A percentile compares a stretch with the other conserved stretches of the same genome.
Evolutionary conservation across 2,329 filamentous ascomycete genomes (phyloP).

Genomic region (Venturia carpophila): DNA sequence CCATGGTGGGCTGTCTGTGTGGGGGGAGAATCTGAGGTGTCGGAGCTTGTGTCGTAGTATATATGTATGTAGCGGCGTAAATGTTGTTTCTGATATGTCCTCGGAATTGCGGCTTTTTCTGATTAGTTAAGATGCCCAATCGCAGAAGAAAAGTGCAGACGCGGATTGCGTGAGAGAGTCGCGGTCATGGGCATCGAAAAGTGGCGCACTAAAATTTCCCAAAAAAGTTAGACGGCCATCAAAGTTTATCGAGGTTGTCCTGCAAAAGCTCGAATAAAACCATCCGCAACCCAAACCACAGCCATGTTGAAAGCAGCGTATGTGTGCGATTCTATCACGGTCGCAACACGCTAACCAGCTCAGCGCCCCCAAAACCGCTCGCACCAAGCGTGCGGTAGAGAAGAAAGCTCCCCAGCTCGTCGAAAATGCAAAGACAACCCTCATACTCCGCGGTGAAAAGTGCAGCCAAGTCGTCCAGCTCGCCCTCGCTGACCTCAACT

Average conservation of each 20-base stretch:
- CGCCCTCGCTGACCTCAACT: conserved; percentile 74
- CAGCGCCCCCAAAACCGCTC: conserved; percentile 50
- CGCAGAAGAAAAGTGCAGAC: conserved; percentile 3
- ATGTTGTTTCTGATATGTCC: neutral
- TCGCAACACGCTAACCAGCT: neutral
- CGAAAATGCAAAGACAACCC: conserved; percentile 83
- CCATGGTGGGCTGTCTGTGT: neutral
- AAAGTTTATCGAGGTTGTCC: neutral
- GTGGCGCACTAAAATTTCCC: neutral
- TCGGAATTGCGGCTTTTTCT: neutral
- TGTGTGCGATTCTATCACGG: neutral
- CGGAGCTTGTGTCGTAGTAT: neutral
- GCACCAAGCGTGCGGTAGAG: conserved; percentile 90
- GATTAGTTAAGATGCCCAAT: neutral
- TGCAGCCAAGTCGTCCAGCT: conserved; percentile 78
- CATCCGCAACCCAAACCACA: neutral
- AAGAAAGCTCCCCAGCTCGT: conserved; percentile 81
- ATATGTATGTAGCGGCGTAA: neutral
- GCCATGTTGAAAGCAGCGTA: conserved; percentile 16
- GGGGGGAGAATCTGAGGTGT: neutral
- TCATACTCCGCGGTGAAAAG: conserved; percentile 81
- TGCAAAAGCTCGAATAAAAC: neutral
- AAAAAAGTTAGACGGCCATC: neutral
- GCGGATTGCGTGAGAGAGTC: neutral
- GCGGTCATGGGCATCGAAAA: neutral